Evolutionary conservation across 1,139 yeast genomes (phyloP), one percentile per base, ranked within the genome.

Genomic region (Lodderomyces orthopsilosis): DNA sequence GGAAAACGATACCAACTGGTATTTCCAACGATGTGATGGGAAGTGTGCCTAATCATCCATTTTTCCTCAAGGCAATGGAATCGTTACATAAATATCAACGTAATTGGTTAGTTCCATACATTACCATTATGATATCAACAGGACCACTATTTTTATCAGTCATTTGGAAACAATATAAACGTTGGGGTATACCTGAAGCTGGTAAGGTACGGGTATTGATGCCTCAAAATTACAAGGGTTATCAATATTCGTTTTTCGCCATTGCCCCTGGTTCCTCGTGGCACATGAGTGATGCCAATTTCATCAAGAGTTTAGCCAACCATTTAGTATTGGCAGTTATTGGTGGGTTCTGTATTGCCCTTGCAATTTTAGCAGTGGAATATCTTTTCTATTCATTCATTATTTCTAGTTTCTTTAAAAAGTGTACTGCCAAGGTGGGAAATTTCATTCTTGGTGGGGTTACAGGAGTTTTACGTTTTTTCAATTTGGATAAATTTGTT

Each of bases 11-110:
- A 6, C 98, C 98, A 26, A 85, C 95, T 0, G 98, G 97, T 43
- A 82, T 90, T 41, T 87, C 96, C 13, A 90, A 90, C 63, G 96
- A 90, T 62, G 90, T 90, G 18, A 86, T 90, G 95, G 96, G 96
- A 10, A 69, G 94, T 2, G 81, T 85, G 12, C 96, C 95, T 26
- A 70, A 75, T 43, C 98, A 90, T 64, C 95, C 96, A 2, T 88
- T 89, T 66, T 89, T 88, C 68, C 61, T 74, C 41, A 84, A 84
- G 59, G 86, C 77, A 14, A 75, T 89, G 51, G 83, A 83, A 50
- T 77, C 76, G 43, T 71, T 90, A 49, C 65, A 80, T 51, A 71
- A 64, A 41, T 89, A 85, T 63, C 75, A 85, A 55, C 71, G 75
- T 47, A 83, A 85, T 61, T 87, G 93, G 88, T 63, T 83, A 37